These are phyloP conservation scores for Trichoderma guizhouense DNA, from an alignment of 2,329 filamentous ascomycete genomes.

Conservation along the genomic window DNA sequence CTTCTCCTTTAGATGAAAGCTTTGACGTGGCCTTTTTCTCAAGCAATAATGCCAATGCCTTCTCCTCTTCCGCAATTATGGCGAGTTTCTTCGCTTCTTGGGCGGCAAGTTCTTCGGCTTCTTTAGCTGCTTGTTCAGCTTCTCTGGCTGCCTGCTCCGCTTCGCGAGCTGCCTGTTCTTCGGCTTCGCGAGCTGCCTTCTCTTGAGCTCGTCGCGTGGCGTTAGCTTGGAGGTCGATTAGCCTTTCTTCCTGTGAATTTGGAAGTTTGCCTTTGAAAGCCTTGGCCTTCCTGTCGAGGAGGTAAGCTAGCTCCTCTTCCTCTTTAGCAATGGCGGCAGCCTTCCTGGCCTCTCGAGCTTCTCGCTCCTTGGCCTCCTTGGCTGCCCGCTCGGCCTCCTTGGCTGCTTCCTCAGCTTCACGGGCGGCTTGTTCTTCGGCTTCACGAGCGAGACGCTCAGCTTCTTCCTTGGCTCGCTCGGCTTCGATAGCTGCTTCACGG, in stretches of 20 bases:
- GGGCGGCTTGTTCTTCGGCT: conserved; percentile 20
- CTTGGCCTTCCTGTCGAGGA: conserved; percentile 49
- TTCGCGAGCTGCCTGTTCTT: conserved; percentile 32
- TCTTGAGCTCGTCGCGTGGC: conserved; percentile 38
- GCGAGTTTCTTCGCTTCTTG: conserved; percentile 20
- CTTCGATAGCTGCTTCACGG: conserved; percentile 16
- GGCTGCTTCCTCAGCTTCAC: conserved; percentile 34
- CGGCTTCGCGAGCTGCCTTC: conserved; percentile 26
- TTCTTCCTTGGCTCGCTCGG: conserved; percentile 19
- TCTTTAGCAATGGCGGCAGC: conserved; percentile 27
- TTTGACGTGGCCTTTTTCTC: conserved; percentile 45
- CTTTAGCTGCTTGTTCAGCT: conserved; percentile 22
- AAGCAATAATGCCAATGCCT: conserved; percentile 40
- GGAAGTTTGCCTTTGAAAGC: conserved; percentile 41
- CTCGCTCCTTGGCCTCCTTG: conserved; percentile 36
- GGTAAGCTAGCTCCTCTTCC: conserved; percentile 38
- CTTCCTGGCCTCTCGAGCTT: conserved; percentile 17
- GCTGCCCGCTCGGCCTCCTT: conserved; percentile 34
- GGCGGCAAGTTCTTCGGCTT: conserved; percentile 2
- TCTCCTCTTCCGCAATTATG: conserved; percentile 30
- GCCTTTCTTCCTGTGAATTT: conserved; percentile 46
- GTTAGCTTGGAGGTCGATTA: conserved; percentile 36
- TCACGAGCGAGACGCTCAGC: conserved; percentile 24
- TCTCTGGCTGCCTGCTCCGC: conserved; percentile 26
- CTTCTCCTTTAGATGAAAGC: conserved; percentile 17